Evolutionary conservation across 495 filamentous ascomycete species (phyloP), one percentile per base, ranked within the genome.

Genomic region (Penicillium canariense): DNA sequence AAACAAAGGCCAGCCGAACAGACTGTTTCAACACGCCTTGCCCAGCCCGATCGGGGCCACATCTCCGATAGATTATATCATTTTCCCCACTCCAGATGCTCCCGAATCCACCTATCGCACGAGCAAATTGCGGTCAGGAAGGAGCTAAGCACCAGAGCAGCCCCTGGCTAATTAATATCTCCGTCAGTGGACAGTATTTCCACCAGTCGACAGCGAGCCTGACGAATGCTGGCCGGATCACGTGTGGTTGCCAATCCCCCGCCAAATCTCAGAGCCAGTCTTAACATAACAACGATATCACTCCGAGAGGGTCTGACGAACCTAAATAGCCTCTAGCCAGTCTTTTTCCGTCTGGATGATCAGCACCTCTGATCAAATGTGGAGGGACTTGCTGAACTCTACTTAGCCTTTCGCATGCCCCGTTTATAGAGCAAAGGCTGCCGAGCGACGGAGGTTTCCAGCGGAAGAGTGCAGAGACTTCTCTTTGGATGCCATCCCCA

Each of bases 161-260:
- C 50, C 50, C 50, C 50, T 52, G 50, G 27, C 31, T 44, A 34
- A 42, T 42, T 42, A 42, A 42, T 42, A 42, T 23, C 38, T 42
- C 38, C 38, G 38, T 25, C 4, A 42, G 18, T 12, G 10, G 38
- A 25, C 38, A 38, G 38, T 23, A 23, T n/a, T 42, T 42, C 38
- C 38, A 12, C 38, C 38, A 42, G 38, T 42, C 3, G 38, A 42
- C 10, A 4, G 38, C 2, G 3, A 42, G 38, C 22, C 38, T 23
- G 38, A 14, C 38, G 11, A 42, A 25, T 25, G 38, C 38, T 22
- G 20, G 25, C 25, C 38, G 25, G 8, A 5, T 42, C 38, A 42
- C 38, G 38, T 42, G 38, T 22, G 22, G 38, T 42, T 22, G 12
- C 38, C 38, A 42, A 42, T 42, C 22, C 38, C 18, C 20, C 22